Base-by-base conservation (phyloP, 345 rosid species). In the Streptanthus diversifolius region DNA sequence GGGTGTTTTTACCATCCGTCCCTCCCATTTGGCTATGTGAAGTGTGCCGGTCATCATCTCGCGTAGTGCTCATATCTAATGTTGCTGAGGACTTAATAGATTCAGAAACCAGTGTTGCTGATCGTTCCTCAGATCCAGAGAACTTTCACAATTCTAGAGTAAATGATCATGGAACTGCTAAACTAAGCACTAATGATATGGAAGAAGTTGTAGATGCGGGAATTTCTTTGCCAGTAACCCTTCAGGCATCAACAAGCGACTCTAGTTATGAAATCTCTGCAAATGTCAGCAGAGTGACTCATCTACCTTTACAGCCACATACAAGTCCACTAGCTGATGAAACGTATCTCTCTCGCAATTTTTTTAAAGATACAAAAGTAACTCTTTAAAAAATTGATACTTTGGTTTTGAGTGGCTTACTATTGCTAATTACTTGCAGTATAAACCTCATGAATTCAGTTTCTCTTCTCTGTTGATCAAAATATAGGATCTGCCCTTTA, bases 21-120 rank as follows among this genome's bases (percentile, higher is more conserved):
- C 77, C 59, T 56, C 30, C 8, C 54, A 18, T 65, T 9, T 73
- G 77, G 77, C 7, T 73, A 13, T 73, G 77, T 56, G 77, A 73
- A 73, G 59, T n/a, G 49, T 73, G 77, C 41, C 57, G 77, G 33
- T 49, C 14, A 0, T 52, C 70, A 51, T 48, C 69, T 33, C 32
- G 58, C 4, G 7, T 35, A 4, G 8, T 35, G 45, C 1, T 33
- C 22, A 21, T 21, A 48, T 1, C 33, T 35, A n/a, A 22, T 21
- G 57, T 8, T 33, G 30, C 68, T 30, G 57, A 32, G 13, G 21
- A 14, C 19, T 43, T 7, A 12, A 32, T 32, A 43, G 57, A 65
- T 19, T 7, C 19, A 19, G 57, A 48, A 19, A 48, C 57, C 32
- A 35, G 13, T 25, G 25, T 43, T 63, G 27, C 56, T 4, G 33